Percentiles rank a stretch among this genome's conserved stretches.
phyloP scores from a whole-genome alignment of 192 early-diverging fungal species.

The Paraglomus occultum region DNA sequence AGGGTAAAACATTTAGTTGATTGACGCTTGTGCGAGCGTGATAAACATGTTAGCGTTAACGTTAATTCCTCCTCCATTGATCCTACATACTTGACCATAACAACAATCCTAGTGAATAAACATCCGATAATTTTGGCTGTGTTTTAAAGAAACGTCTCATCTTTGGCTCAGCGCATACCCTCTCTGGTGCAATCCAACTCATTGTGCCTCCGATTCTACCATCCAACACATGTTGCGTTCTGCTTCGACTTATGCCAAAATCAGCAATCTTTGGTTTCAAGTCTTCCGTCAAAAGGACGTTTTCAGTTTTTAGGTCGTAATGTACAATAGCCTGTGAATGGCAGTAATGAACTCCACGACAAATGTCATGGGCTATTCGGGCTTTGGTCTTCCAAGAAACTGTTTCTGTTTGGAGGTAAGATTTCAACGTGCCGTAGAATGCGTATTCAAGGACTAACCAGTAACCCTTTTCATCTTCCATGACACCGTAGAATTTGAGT shows the following conservation, averaged over 20 bases:
- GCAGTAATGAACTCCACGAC: slow-evolving; percentile 5
- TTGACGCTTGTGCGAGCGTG: no score
- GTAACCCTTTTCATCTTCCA: background rate
- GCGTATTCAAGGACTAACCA: slow-evolving; percentile 10
- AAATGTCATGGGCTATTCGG: slow-evolving; percentile 15
- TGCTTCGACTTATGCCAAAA: slow-evolving; percentile 2
- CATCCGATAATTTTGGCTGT: slow-evolving; percentile 14
- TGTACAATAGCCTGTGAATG: background rate
- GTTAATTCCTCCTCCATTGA: no score
- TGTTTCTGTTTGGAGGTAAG: background rate
- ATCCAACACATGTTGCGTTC: background rate
- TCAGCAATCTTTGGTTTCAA: slow-evolving; percentile 8
- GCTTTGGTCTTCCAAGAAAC: slow-evolving; percentile 1
- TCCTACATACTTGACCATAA: slow-evolving; percentile 15
- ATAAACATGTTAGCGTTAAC: no score
- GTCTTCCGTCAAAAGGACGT: slow-evolving; percentile 8
- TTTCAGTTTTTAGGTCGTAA: slow-evolving; percentile 5
- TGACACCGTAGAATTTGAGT: slow-evolving; percentile 22
- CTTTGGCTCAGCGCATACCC: background rate
- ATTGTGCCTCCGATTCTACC: background rate
- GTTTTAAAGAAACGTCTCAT: background rate
- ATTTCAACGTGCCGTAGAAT: background rate
- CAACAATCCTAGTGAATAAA: slow-evolving; percentile 17
- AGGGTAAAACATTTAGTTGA: no score
- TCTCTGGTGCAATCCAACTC: slow-evolving; percentile 19